These are phyloP conservation scores for Fonsecaea pugnacius DNA, from an alignment of 2,329 filamentous ascomycete genomes.

Conservation along the genomic window DNA sequence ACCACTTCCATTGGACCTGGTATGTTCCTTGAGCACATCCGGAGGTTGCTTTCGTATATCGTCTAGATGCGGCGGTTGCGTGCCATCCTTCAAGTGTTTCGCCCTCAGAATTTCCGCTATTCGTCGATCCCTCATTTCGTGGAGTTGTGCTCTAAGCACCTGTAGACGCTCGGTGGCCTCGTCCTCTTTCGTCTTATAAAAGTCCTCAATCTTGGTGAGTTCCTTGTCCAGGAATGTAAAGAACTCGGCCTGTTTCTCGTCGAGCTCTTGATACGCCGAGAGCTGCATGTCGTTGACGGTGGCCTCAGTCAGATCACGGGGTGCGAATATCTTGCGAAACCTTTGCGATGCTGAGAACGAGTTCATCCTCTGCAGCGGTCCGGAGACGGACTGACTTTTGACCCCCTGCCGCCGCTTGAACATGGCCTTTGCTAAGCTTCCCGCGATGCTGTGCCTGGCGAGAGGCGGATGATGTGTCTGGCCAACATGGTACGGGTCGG, in stretches of 20 bases:
- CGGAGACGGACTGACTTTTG: slow-evolving; percentile 31
- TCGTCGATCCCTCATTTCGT: slow-evolving; percentile 87
- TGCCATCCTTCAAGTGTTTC: slow-evolving; percentile 1
- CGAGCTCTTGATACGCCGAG: slow-evolving; percentile 66
- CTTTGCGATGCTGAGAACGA: slow-evolving; percentile 42
- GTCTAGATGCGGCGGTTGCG: slow-evolving; percentile 6
- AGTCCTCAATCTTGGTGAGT: slow-evolving; percentile 86
- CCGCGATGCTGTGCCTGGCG: slow-evolving; percentile 18
- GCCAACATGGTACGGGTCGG: slow-evolving; percentile 33
- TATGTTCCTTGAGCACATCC: slow-evolving; percentile 34
- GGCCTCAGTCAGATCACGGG: slow-evolving; percentile 42
- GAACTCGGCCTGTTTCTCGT: slow-evolving; percentile 79
- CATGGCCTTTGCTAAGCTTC: slow-evolving; percentile 27
- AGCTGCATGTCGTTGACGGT: slow-evolving; percentile 55
- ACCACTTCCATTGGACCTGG: slow-evolving; percentile 37
- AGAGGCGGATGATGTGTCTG: slow-evolving; percentile 18
- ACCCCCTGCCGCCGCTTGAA: slow-evolving; percentile 19
- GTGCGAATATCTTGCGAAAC: slow-evolving; percentile 47
- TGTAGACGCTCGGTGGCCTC: slow-evolving; percentile 75
- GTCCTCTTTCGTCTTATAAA: slow-evolving; percentile 86
- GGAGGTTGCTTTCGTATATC: slow-evolving; percentile 27
- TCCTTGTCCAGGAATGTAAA: slow-evolving; percentile 82
- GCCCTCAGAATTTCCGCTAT: slow-evolving; percentile 67
- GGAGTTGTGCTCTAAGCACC: slow-evolving; percentile 78
- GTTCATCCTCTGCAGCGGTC: slow-evolving; percentile 31